These are phyloP conservation scores for Fomitopsis palustris DNA, from an alignment of 1,284 basidiomycete species.

Conservation along the genomic window DNA sequence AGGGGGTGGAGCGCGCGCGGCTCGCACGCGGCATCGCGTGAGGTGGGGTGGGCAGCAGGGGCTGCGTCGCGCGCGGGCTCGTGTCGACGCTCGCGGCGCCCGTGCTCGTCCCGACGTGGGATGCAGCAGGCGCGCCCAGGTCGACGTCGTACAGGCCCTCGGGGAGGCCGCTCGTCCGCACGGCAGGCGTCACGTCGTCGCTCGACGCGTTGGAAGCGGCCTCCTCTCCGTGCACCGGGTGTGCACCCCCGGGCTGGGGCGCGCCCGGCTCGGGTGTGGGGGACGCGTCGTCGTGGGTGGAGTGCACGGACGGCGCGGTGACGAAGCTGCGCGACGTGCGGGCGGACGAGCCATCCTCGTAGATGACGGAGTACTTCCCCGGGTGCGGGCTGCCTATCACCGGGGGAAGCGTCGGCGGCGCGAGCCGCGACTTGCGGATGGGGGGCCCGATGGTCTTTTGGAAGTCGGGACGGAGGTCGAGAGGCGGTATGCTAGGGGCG, in stretches of 20 bases:
- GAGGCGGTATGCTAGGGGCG: conserved; percentile 46
- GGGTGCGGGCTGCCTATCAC: conserved; percentile 23
- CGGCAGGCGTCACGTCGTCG: conserved; percentile 5
- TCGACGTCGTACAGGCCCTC: conserved; percentile 21
- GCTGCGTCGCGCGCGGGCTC: conserved; percentile 1
- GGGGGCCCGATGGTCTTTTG: conserved; percentile 38
- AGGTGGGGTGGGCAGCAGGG: conserved; percentile 9
- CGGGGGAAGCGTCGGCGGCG: conserved; percentile 24
- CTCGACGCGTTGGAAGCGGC: conserved; percentile 4
- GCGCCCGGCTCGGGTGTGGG: conserved; percentile 9
- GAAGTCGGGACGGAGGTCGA: conserved; percentile 55
- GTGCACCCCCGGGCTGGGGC: not conserved
- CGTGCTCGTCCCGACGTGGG: not conserved
- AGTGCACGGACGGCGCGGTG: conserved; percentile 43
- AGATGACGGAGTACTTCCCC: conserved; percentile 29
- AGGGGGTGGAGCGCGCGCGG: conserved; percentile 10
- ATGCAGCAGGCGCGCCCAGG: conserved; percentile 6
- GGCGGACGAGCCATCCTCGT: conserved; percentile 38
- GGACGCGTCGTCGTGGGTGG: conserved; percentile 19
- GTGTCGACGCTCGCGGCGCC: not conserved
- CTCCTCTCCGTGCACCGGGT: conserved; percentile 6
- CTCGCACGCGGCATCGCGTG: conserved; percentile 12
- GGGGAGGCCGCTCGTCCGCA: conserved; percentile 12
- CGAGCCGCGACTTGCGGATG: conserved; percentile 29
- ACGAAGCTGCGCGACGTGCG: conserved; percentile 55